Percentiles rank a stretch among this genome's conserved stretches.
phyloP scores from a whole-genome alignment of 345 rosid genomes.

The Salix caprea region DNA sequence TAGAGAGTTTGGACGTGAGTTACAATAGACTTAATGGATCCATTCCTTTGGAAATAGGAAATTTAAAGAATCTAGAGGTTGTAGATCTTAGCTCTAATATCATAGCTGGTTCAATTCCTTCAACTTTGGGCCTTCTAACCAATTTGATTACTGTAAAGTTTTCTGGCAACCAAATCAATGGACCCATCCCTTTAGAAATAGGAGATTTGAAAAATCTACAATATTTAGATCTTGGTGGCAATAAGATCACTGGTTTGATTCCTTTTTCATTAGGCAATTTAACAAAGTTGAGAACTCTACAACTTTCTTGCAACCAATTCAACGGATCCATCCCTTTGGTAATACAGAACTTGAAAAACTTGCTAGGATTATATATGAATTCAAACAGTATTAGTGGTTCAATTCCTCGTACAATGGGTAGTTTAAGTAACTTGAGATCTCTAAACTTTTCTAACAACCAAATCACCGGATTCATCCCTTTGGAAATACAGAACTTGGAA shows the following conservation, averaged over 20 bases:
- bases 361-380: background rate
- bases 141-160: rapidly evolving
- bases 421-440: rapidly evolving
- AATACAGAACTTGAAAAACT: background rate
- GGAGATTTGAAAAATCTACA: no score
- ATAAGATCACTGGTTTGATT: no score
- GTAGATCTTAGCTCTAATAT: background rate
- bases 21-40: no score
- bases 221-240: no score
- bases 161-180: background rate
- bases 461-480: background rate
- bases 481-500: background rate
- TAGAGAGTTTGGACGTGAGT: no score
- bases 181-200: background rate
- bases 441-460: no score
- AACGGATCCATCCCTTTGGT: background rate
- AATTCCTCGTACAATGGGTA: background rate
- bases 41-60: no score
- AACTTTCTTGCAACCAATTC: no score
- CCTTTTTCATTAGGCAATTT: no score
- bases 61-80: no score
- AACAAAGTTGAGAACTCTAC: no score
- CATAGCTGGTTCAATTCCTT: background rate
- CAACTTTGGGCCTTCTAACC: background rate
- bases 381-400: background rate